phyloP scores from a whole-genome alignment of 2,329 filamentous ascomycete species.

The Cladobotryum protrusum region DNA sequence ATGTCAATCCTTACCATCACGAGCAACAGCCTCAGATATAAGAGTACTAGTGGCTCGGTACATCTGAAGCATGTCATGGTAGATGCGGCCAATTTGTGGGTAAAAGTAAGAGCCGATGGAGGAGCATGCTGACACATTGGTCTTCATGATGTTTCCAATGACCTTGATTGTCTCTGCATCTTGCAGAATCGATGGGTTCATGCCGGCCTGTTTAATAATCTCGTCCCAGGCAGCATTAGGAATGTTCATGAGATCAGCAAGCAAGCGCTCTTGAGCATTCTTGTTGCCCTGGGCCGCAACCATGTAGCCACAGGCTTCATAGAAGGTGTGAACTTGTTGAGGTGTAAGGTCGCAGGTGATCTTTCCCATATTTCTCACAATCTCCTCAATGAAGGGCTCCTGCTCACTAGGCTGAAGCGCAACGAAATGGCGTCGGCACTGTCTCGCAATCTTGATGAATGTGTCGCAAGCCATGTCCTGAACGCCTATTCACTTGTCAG shows the following conservation, averaged over 20 bases:
- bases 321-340: constrained; percentile 97
- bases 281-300: constrained; percentile 96
- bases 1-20: constrained; percentile 56
- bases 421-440: constrained; percentile 96
- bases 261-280: constrained; percentile 83
- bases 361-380: constrained; percentile 89
- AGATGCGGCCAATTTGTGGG: constrained; percentile 94
- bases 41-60: constrained; percentile 94
- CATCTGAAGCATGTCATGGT: constrained; percentile 98
- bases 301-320: constrained; percentile 99
- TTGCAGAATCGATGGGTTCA: constrained; percentile 79
- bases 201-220: constrained; percentile 83
- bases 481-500: constrained; percentile 54
- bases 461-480: constrained; percentile 99
- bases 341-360: constrained; percentile 93
- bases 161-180: constrained; percentile 96
- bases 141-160: constrained; percentile 99
- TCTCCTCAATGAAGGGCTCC: constrained; percentile 98
- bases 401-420: constrained; percentile 88
- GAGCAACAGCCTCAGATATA: constrained; percentile 86
- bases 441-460: constrained; percentile 98
- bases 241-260: constrained; percentile 85
- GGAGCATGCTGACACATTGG: constrained; percentile 95
- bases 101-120: constrained; percentile 98
- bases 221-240: constrained; percentile 93